These are phyloP conservation scores for grape (Vitis vinifera) DNA, from an alignment of 164 flowering plant genomes.

Conservation along the genomic window DNA sequence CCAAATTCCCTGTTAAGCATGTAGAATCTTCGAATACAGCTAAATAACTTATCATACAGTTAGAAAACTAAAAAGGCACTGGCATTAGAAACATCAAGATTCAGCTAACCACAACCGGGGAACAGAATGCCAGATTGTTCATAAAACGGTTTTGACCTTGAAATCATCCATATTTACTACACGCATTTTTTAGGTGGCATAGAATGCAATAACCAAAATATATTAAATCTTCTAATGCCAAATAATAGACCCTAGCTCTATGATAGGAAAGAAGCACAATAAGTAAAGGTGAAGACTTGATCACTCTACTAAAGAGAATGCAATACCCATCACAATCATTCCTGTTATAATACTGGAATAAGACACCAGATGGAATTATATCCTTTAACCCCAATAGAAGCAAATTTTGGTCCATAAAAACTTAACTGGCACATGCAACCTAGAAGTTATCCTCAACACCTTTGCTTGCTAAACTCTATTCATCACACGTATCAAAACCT, in stretches of 20 bases:
- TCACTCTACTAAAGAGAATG: neutral
- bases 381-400: slow-evolving; percentile 12
- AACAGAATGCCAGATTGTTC: too few species aligned
- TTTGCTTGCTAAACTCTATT: neutral
- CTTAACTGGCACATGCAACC: slow-evolving; percentile 4
- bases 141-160: neutral
- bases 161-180: neutral
- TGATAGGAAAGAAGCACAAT: neutral
- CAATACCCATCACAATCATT: slow-evolving; percentile 5
- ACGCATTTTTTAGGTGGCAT: neutral
- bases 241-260: slow-evolving; percentile 1
- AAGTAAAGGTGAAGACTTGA: neutral
- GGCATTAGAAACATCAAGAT: too few species aligned
- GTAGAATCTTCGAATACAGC: too few species aligned
- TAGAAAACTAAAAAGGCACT: too few species aligned
- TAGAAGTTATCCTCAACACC: neutral
- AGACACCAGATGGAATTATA: neutral
- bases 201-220: neutral
- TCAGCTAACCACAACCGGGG: too few species aligned
- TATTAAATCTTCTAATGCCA: neutral
- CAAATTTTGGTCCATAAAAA: neutral
- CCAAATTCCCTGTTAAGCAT: too few species aligned
- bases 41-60: too few species aligned
- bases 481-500: neutral
- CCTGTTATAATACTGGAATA: neutral